Conservation (phyloP, 2,329 filamentous ascomycete species). For the Cladophialophora exuberans region DNA sequence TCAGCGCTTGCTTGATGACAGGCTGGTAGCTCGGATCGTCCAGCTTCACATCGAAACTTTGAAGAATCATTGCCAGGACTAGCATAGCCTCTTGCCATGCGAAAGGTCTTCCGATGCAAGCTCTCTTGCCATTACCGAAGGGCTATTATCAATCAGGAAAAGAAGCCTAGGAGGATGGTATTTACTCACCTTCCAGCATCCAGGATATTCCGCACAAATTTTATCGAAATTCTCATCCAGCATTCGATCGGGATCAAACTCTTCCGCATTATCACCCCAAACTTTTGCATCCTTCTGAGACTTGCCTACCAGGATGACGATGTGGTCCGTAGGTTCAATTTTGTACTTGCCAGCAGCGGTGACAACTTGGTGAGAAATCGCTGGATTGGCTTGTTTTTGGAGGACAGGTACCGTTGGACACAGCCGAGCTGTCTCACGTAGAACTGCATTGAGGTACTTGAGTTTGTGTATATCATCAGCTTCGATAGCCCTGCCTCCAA, state of each 20-base stretch:
- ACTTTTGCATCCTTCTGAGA: slow-evolving; percentile 66
- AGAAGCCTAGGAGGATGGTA: not conserved
- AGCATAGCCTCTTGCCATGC: slow-evolving; percentile 73
- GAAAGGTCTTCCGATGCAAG: slow-evolving; percentile 73
- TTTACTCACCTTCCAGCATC: slow-evolving; percentile 18
- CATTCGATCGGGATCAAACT: slow-evolving; percentile 74
- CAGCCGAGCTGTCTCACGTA: slow-evolving; percentile 67
- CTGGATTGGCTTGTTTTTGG: slow-evolving; percentile 13
- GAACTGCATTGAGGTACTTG: slow-evolving; percentile 65
- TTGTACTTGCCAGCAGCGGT: slow-evolving; percentile 64
- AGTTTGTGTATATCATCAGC: slow-evolving; percentile 66
- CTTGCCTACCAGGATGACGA: slow-evolving; percentile 56
- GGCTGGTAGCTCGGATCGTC: slow-evolving; percentile 57
- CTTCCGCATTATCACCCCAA: slow-evolving; percentile 65
- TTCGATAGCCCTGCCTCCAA: slow-evolving; percentile 61
- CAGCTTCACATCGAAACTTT: slow-evolving; percentile 70
- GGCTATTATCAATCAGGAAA: slow-evolving; percentile 52
- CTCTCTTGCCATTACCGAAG: slow-evolving; percentile 71
- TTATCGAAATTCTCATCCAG: slow-evolving; percentile 64
- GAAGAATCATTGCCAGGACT: slow-evolving; percentile 65
- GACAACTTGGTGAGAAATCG: slow-evolving; percentile 40
- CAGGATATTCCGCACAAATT: slow-evolving; percentile 51
- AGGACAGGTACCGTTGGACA: slow-evolving; percentile 49
- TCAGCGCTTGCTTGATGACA: slow-evolving; percentile 42
- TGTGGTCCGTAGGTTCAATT: slow-evolving; percentile 57